Evolutionary conservation across 768 basidiomycete species (phyloP), one percentile per base, ranked within the genome.

Genomic region (Kockovaella imperatae): DNA sequence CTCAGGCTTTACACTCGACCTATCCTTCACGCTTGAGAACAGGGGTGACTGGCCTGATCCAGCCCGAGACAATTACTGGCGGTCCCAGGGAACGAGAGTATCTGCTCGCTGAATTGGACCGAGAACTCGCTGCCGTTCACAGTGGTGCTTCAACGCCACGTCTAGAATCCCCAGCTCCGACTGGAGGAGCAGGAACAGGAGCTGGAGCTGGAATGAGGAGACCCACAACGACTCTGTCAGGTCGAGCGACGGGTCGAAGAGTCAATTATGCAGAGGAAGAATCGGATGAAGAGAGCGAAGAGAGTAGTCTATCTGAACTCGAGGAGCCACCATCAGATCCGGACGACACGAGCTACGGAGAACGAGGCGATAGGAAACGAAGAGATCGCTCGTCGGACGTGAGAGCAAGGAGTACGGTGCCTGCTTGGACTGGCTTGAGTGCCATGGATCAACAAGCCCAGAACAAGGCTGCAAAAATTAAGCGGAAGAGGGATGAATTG

Each of bases 21-120:
- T 97, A 95, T 68, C 75, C 89, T 0, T 85, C 90, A 5, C 79
- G 93, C n/a, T 74, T 97, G 43, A 82, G 86, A 21, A 91, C 93
- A 0, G 95, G 95, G 14, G 78, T 84, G 3, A 84, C 87, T 0
- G 80, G 89, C 5, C 80, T 99, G 57, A 78, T 97, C 72, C 95
- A 99, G 63, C 95, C 95, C 17, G 80, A 87, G 59, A 60, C 80
- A 10, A 70, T 75, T 29, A 72, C 67, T 1, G 66, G 67, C 18
- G 69, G 67, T 34, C 60, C 69, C 1, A 50, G 59, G 23, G 63
- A 67, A 32, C 44, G 67, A 30, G 59, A 60, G 30, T 39, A 21
- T 2, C 55, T 61, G 28, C 23, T 57, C 15, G 61, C 64, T 3
- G 64, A 61, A 41, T 41, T 59, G 31, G 59, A 63, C n/a, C 42